A percentile compares a stretch with the other conserved stretches of the same genome.
These are phyloP conservation scores for Suillus lakei DNA, from an alignment of 768 basidiomycete species.

Conservation along the genomic window DNA sequence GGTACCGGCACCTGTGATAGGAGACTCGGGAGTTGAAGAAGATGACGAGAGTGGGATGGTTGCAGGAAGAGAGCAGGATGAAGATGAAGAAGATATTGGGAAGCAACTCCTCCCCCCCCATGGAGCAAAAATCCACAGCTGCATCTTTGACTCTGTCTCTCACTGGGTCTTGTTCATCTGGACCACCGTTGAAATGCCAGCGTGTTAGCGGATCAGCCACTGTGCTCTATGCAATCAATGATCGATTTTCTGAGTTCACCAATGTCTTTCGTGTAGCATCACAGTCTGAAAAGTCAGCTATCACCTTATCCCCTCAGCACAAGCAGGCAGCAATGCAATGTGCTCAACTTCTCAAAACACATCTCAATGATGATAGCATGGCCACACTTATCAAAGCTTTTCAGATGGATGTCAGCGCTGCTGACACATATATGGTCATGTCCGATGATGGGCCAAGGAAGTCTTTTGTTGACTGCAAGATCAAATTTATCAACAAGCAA, in stretches of 20 bases:
- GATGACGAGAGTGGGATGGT: neutral
- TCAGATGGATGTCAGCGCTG: neutral
- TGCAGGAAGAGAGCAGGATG: neutral
- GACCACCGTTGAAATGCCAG: neutral
- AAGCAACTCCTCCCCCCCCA: neutral
- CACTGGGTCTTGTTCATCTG: neutral
- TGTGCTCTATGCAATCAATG: neutral
- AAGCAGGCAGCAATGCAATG: neutral
- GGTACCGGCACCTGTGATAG: neutral
- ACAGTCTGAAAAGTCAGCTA: neutral
- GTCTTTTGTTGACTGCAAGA: neutral
- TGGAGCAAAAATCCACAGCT: neutral
- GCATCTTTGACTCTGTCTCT: neutral
- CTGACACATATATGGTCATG: neutral
- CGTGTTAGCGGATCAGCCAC: neutral
- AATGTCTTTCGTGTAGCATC: neutral
- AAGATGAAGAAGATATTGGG: neutral
- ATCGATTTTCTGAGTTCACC: slow-evolving; percentile 1
- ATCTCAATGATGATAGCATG: neutral
- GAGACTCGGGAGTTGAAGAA: neutral
- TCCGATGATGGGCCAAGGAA: neutral
- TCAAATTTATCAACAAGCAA: neutral
- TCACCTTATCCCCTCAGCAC: neutral
- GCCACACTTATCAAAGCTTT: neutral
- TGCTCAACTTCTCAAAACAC: neutral